Evolutionary conservation across 257 asterid species (phyloP).

Genomic region (Jasminum sambac): DNA sequence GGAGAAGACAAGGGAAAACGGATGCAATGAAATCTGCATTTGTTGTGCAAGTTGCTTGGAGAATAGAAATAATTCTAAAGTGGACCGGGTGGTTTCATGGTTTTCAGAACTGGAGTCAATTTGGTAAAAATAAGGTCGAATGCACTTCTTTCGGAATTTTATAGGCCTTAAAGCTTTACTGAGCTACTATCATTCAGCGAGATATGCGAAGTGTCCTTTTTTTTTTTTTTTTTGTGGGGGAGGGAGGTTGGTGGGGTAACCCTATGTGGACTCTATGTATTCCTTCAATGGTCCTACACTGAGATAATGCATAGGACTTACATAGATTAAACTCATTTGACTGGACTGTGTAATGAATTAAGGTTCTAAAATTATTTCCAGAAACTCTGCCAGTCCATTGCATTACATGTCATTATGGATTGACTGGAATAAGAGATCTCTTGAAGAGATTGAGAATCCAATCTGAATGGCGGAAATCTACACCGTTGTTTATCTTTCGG

Average conservation of each 20-base stretch:
- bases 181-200: neutral
- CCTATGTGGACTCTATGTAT: neutral
- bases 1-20: neutral
- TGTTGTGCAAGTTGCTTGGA: neutral
- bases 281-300: no score
- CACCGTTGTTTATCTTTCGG: neutral
- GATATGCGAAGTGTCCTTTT: no score
- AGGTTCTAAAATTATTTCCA: neutral
- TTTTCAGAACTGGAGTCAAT: neutral
- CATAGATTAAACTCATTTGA: neutral
- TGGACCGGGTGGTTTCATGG: neutral
- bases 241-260: no score
- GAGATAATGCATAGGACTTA: neutral
- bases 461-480: neutral
- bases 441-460: conserved; percentile 1
- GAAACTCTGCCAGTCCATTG: neutral
- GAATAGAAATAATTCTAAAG: neutral
- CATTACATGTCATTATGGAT: neutral
- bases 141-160: neutral
- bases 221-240: no score
- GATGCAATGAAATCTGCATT: neutral
- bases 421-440: neutral
- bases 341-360: neutral
- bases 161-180: neutral
- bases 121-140: neutral